These are phyloP conservation scores for Cryptosporidium meleagridis DNA, from an alignment of 169 alveolate genomes.

Conservation along the genomic window DNA sequence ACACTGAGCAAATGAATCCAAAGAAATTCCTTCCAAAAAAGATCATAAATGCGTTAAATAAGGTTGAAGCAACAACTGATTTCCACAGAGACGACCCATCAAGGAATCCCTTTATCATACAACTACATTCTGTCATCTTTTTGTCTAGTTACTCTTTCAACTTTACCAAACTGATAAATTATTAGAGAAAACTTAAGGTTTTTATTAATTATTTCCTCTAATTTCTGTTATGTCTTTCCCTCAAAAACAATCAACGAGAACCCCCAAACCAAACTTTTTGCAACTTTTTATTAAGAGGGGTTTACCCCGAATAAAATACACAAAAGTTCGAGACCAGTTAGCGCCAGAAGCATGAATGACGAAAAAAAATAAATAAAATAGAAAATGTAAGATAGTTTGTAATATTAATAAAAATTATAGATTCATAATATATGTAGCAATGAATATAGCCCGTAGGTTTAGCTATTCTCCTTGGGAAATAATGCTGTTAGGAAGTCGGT, in stretches of 20 bases:
- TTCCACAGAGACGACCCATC: constrained; percentile 69
- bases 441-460: neutral
- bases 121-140: constrained; percentile 55
- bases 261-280: neutral
- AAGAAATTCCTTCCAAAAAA: constrained; percentile 61
- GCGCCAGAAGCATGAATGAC: constrained; percentile 2
- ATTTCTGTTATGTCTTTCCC: constrained; percentile 11
- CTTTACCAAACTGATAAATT: neutral
- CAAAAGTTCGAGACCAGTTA: constrained; percentile 12
- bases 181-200: neutral
- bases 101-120: constrained; percentile 43
- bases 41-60: constrained; percentile 39
- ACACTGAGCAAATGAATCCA: constrained; percentile 50
- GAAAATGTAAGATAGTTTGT: neutral
- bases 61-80: constrained; percentile 57
- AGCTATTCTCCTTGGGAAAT: neutral
- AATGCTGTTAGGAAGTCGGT: constrained; percentile 36
- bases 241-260: constrained; percentile 5
- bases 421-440: neutral
- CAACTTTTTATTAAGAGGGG: constrained; percentile 7
- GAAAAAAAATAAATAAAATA: neutral
- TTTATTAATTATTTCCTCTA: constrained; percentile 3
- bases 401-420: neutral
- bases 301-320: neutral
- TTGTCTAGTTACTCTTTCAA: neutral